These are phyloP conservation scores for Elongisporangium undulatum DNA, from an alignment of 352 stramenopile species.

Conservation along the genomic window DNA sequence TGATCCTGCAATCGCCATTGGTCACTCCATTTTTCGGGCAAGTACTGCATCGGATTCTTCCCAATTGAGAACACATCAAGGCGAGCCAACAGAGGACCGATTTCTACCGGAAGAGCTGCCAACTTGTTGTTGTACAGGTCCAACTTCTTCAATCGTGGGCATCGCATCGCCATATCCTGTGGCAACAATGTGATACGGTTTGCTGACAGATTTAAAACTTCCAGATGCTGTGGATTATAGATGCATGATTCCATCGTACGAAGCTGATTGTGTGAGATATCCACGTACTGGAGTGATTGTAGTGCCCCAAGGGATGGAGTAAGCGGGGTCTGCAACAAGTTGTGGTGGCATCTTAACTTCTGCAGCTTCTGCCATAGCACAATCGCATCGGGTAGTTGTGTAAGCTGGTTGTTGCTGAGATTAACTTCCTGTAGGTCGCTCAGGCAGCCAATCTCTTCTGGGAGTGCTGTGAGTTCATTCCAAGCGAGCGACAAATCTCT, in stretches of 20 bases:
- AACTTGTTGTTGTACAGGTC: constrained; percentile 65
- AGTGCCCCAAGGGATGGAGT: constrained; percentile 22
- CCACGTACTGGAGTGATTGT: constrained; percentile 39
- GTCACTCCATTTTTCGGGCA: constrained; percentile 65
- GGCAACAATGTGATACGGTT: constrained; percentile 51
- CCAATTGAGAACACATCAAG: constrained; percentile 58
- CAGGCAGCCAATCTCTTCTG: constrained; percentile 59
- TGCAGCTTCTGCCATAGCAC: constrained; percentile 37
- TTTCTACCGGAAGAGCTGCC: constrained; percentile 44
- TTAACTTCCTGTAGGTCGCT: constrained; percentile 28
- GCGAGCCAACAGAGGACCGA: constrained; percentile 35
- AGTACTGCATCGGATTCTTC: constrained; percentile 41
- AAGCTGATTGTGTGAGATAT: constrained; percentile 53
- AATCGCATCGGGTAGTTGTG: constrained; percentile 38
- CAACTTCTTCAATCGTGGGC: constrained; percentile 34
- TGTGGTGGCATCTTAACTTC: constrained; percentile 44
- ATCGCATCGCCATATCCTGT: constrained; percentile 27
- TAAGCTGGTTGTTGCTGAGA: constrained; percentile 51
- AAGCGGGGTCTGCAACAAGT: constrained; percentile 35
- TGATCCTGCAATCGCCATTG: constrained; percentile 51
- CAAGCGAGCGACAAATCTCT: constrained; percentile 48
- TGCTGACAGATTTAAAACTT: constrained; percentile 47
- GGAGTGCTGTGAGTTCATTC: constrained; percentile 49
- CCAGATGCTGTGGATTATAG: constrained; percentile 34
- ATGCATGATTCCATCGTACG: constrained; percentile 41